Percentiles rank a stretch among this genome's conserved stretches.
Evolutionary conservation across 805 yeast genomes (phyloP).

Genomic region (Hanseniaspora hatyaiensis): DNA sequence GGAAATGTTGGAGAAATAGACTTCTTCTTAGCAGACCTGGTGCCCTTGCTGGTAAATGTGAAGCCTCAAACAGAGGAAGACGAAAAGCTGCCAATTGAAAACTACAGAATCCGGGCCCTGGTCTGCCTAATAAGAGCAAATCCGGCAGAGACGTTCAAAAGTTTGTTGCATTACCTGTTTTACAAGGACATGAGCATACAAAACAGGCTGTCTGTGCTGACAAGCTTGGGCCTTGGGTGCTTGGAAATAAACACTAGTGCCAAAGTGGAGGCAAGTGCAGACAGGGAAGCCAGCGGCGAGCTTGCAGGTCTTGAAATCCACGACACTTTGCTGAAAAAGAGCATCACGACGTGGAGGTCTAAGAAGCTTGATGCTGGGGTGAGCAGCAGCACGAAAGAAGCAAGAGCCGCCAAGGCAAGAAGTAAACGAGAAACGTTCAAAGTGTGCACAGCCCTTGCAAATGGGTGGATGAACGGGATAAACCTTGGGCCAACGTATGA

Average conservation of each 20-base stretch:
- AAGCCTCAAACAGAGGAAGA: constrained; percentile 45
- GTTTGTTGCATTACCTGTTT: constrained; percentile 30
- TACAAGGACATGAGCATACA: constrained; percentile 72
- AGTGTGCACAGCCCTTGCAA: constrained; percentile 44
- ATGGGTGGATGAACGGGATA: constrained; percentile 45
- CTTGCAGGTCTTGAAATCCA: not conserved
- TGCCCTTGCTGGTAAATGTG: constrained; percentile 41
- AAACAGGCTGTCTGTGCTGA: constrained; percentile 57
- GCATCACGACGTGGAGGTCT: constrained; percentile 28
- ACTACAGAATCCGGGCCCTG: constrained; percentile 1
- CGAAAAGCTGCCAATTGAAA: constrained; percentile 39
- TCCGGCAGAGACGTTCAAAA: constrained; percentile 26
- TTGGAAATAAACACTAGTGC: constrained; percentile 42
- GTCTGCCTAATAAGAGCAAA: not conserved
- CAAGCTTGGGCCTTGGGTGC: constrained; percentile 59
- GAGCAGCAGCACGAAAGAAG: not conserved
- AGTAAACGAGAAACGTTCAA: constrained; percentile 29
- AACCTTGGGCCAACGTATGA: constrained; percentile 41
- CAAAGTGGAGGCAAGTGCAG: too few species aligned
- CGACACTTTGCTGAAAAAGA: constrained; percentile 15
- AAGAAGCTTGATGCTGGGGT: constrained; percentile 22
- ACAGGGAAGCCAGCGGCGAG: not conserved
- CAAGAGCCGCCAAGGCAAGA: not conserved
- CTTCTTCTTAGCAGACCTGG: constrained; percentile 44
- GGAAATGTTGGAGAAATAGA: constrained; percentile 48